Evolutionary conservation across 1,284 basidiomycete species (phyloP), one percentile per base, ranked within the genome.

Genomic region (Kwoniella shivajii): DNA sequence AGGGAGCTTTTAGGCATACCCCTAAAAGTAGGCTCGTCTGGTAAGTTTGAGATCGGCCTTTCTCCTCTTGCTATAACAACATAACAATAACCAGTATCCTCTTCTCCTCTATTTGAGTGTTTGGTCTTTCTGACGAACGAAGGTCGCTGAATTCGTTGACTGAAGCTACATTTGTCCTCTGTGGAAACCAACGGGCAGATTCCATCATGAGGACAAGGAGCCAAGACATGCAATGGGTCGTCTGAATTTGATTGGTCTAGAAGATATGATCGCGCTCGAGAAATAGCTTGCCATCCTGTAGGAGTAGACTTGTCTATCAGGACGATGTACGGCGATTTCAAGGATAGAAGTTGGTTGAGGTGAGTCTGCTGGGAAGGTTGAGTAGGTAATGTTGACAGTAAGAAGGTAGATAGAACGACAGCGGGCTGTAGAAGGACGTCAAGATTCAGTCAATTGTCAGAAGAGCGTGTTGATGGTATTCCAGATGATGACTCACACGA

Each of bases 141-240:
- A 6, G 95, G 94, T 14, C 90, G 84, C 71, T 94, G 90, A 37
- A 95, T 79, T 46, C 90, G 84, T 73, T 98, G 94, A 5, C 85
- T 85, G 77, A 96, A 97, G 10, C 87, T 84, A 71, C 95, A 98
- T 33, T 87, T 82, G 41, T 80, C 76, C 9, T 74, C 72, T 3
- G 69, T 74, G 9, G 65, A 80, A 13, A 90, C 78, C 5, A 85
- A 68, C 1, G 96, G 95, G 72, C 96, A 99, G 24, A 81, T 81
- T 14, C 82, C 82, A 72, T 99, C 94, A 72, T 99, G 95, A 22
- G 96, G 91, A 72, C 96, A 99, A 84, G 93, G 76, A 4, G 74
- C 70, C 11, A 70, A 62, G 37, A 73, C 64, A 55, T 75, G 71
- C 0, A 69, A 58, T 14, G 69, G 69, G 18, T 49, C 41, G 30